phyloP scores from a whole-genome alignment of 2,329 filamentous ascomycete species.

The Paraphoma chrysanthemicola region DNA sequence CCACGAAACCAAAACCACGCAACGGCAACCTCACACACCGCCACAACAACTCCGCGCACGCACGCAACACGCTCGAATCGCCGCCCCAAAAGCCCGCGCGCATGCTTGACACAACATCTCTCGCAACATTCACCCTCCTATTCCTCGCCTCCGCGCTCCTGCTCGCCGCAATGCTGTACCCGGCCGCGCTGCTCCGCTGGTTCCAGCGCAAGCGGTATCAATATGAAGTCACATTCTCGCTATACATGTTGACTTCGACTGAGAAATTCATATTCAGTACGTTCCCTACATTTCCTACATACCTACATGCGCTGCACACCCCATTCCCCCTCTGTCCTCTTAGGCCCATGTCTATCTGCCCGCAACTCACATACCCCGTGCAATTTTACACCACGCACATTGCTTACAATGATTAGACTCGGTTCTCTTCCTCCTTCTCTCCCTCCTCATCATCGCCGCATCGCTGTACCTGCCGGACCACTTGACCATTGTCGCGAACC shows the following conservation, averaged over 20 bases:
- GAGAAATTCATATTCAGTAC: conserved; percentile 98
- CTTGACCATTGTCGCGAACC: conserved; percentile 78
- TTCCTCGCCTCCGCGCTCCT: conserved; percentile 48
- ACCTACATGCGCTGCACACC: too few relatives aligned
- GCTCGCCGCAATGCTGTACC: conserved; percentile 54
- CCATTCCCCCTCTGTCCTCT: not conserved
- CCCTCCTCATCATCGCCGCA: conserved; percentile 83
- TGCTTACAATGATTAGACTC: conserved; percentile 69
- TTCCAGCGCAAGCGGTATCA: conserved; percentile 96
- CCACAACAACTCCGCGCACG: not conserved
- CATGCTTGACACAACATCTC: conserved; percentile 45
- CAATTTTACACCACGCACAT: not conserved
- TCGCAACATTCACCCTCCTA: conserved; percentile 46
- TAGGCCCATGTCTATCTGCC: not conserved
- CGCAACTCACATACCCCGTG: not conserved
- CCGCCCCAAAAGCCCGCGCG: not conserved
- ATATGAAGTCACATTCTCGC: conserved; percentile 93
- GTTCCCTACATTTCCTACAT: conserved; percentile 52
- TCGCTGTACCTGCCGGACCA: conserved; percentile 95
- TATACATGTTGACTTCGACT: conserved; percentile 96
- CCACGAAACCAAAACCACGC: not conserved
- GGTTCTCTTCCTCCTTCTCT: conserved; percentile 86
- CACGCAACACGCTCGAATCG: too few relatives aligned
- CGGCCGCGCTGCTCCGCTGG: conserved; percentile 75
- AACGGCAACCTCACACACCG: not conserved